Conservation (phyloP, 768 basidiomycete species). For the Botryobasidium botryosum region DNA sequence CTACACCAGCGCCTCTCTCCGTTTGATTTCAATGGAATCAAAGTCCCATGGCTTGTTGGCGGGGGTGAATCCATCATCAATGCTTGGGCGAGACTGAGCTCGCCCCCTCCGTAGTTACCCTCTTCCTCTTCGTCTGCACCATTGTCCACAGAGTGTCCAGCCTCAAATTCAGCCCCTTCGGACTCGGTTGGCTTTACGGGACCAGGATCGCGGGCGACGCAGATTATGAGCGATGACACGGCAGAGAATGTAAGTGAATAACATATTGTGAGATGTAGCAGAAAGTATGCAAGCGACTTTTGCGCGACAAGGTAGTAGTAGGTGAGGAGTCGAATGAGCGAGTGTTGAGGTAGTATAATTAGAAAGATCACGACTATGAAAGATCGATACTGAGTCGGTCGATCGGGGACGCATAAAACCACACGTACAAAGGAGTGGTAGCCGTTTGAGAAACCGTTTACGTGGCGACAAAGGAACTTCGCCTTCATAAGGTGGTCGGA, state of each 20-base stretch:
- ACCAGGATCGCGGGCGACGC: constrained; percentile 60
- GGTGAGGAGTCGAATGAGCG: constrained; percentile 46
- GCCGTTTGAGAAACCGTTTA: too few relatives aligned
- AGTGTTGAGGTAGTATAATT: constrained; percentile 59
- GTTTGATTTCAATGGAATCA: constrained; percentile 2
- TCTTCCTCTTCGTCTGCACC: constrained; percentile 16
- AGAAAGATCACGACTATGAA: constrained; percentile 36
- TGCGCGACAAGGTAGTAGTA: constrained; percentile 46
- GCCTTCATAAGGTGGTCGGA: too few relatives aligned
- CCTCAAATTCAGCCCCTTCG: constrained; percentile 10
- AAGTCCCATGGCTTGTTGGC: constrained; percentile 14
- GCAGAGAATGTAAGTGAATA: constrained; percentile 53
- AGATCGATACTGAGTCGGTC: too few relatives aligned
- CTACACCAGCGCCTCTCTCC: constrained; percentile 11
- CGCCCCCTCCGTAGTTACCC: constrained; percentile 21
- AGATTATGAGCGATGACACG: constrained; percentile 56
- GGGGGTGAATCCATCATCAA: constrained; percentile 25
- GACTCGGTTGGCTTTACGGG: constrained; percentile 23
- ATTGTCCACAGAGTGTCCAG: constrained; percentile 12
- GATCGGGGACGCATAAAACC: too few relatives aligned
- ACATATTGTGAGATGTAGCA: constrained; percentile 36
- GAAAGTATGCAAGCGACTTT: constrained; percentile 26
- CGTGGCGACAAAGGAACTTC: too few relatives aligned
- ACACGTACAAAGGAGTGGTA: too few relatives aligned
- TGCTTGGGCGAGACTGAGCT: constrained; percentile 41